Conservation (phyloP, 257 asterid species). For the Solanum sejunctum region DNA sequence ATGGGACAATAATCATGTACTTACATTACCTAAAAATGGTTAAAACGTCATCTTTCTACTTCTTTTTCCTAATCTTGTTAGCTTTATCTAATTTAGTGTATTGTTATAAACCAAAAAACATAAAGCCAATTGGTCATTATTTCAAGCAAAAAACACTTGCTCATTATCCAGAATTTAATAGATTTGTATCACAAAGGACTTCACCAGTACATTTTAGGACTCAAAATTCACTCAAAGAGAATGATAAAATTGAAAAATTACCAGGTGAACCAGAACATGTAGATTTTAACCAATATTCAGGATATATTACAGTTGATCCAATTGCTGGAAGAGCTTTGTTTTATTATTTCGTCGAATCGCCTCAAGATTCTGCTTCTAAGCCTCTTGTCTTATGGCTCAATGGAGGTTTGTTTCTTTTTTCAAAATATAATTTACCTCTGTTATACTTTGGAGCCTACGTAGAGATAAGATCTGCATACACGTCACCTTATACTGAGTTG, state of each 20-base stretch:
- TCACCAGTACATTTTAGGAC: neutral
- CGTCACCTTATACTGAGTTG: neutral
- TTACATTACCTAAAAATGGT: neutral
- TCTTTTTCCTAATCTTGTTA: neutral
- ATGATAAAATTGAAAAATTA: neutral
- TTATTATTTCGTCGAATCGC: constrained; percentile 41
- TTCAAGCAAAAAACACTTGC: neutral
- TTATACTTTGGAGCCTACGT: neutral
- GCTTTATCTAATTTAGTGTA: neutral
- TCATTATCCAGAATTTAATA: neutral
- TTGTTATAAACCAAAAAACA: neutral
- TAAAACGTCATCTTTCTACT: neutral
- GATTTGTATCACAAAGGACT: neutral
- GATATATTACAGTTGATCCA: constrained; percentile 35
- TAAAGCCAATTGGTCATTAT: neutral
- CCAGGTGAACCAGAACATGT: constrained; percentile 40
- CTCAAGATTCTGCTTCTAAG: constrained; percentile 11
- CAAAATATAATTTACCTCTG: neutral
- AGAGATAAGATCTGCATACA: neutral
- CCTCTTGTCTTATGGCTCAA: constrained; percentile 45
- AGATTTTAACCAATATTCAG: constrained; percentile 34
- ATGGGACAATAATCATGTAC: neutral
- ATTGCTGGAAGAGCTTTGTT: constrained; percentile 28
- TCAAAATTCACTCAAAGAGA: constrained; percentile 2
- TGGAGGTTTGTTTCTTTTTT: constrained; percentile 23